Conservation (phyloP, 139 green algal species). For the Micromonas pusilla region DNA sequence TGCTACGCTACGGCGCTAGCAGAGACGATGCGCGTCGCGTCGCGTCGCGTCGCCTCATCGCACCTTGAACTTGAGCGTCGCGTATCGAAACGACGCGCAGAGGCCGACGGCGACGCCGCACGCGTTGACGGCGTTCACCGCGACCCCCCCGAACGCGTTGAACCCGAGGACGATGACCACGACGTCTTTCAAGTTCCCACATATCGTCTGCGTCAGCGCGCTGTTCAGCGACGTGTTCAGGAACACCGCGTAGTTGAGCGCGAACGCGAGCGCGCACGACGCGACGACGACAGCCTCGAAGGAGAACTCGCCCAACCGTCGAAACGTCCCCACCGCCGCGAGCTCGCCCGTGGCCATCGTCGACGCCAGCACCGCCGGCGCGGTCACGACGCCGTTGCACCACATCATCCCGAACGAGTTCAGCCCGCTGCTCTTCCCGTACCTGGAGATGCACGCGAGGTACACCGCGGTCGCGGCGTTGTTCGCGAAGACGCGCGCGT, state of each 20-base stretch:
- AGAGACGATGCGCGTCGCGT: too few species aligned
- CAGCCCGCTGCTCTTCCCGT: constrained; percentile 26
- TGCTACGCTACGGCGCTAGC: too few species aligned
- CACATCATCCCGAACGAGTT: constrained; percentile 43
- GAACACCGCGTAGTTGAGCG: constrained; percentile 44
- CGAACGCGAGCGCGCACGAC: constrained; percentile 37
- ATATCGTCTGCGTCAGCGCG: constrained; percentile 41
- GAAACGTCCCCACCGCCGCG: neutral
- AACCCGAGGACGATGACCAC: constrained; percentile 19
- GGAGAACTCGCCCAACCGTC: neutral
- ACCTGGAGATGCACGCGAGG: constrained; percentile 29
- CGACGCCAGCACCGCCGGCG: neutral
- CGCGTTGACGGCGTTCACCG: constrained; percentile 21
- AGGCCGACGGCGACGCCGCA: neutral
- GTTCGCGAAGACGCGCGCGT: constrained; percentile 29
- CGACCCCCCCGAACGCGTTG: constrained; percentile 23
- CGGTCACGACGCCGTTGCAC: constrained; percentile 30
- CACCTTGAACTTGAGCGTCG: constrained; percentile 2
- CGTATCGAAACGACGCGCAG: neutral
- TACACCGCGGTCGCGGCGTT: constrained; percentile 39
- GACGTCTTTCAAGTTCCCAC: constrained; percentile 43
- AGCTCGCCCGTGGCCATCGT: constrained; percentile 33
- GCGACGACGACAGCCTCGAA: constrained; percentile 25
- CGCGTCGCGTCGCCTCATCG: too few species aligned
- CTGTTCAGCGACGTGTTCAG: constrained; percentile 41